Evolutionary conservation across 352 stramenopile species (phyloP).

Genomic region (Plasmopara halstedii): DNA sequence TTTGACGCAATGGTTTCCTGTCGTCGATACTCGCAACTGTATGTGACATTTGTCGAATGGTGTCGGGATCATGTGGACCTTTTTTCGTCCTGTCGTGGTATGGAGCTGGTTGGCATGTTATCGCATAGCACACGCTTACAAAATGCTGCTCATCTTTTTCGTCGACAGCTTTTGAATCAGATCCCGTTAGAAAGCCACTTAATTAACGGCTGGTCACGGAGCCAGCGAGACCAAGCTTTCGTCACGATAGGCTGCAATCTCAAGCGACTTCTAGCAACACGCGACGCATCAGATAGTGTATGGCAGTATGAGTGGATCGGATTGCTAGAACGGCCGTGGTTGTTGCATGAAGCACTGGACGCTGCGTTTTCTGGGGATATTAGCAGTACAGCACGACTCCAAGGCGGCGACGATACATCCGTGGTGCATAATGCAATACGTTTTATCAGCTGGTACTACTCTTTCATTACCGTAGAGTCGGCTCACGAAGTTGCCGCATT

Average conservation of each 20-base stretch:
- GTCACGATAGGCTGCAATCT: constrained; percentile 8
- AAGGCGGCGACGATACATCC: background rate
- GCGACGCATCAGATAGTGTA: constrained; percentile 8
- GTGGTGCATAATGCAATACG: constrained; percentile 4
- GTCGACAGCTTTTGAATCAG: constrained; percentile 16
- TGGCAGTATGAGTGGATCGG: constrained; percentile 34
- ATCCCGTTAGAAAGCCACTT: constrained; percentile 1
- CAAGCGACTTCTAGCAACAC: constrained; percentile 8
- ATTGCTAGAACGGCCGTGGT: constrained; percentile 16
- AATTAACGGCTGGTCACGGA: constrained; percentile 1
- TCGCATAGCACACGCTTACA: constrained; percentile 15
- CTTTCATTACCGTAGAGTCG: constrained; percentile 6
- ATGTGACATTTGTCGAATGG: constrained; percentile 32
- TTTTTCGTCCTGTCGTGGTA: constrained; percentile 27
- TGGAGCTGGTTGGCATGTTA: constrained; percentile 27
- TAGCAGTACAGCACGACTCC: background rate
- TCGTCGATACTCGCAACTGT: constrained; percentile 31
- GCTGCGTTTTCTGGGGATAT: constrained; percentile 5
- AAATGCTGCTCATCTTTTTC: constrained; percentile 13
- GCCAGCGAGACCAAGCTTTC: constrained; percentile 10
- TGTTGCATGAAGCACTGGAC: constrained; percentile 24
- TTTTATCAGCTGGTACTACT: constrained; percentile 50
- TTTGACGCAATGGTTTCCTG: constrained; percentile 1
- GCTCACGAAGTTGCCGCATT: constrained; percentile 14
- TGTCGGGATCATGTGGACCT: constrained; percentile 20